A percentile compares a stretch with the other conserved stretches of the same genome.
Conservation (phyloP, 2,329 filamentous ascomycete species). For the Hymenoscyphus salicellus region DNA sequence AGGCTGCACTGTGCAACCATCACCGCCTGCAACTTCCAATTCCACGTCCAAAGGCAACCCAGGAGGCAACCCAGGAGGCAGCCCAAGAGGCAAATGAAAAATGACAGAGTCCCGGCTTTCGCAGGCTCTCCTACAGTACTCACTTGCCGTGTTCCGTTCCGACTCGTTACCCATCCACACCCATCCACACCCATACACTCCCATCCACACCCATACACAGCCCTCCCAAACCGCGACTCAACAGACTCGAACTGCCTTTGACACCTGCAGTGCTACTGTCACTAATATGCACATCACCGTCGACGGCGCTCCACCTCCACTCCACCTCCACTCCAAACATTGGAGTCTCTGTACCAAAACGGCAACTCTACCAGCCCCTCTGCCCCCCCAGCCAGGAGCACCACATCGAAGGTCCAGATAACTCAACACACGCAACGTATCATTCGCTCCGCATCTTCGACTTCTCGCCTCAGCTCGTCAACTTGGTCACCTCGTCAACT, state of each 20-base stretch:
- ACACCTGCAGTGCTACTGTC: neutral
- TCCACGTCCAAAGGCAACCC: neutral
- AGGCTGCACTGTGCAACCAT: neutral
- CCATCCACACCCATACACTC: no score
- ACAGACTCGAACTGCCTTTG: neutral
- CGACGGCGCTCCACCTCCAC: neutral
- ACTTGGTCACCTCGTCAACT: no score
- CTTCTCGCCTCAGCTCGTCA: neutral
- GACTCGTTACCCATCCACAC: neutral
- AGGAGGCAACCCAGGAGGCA: no score
- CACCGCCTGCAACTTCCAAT: neutral
- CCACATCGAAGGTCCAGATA: neutral
- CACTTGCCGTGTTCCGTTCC: conserved; percentile 2
- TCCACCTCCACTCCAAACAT: neutral
- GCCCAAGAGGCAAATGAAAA: no score
- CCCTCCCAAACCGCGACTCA: neutral
- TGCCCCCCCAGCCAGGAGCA: neutral
- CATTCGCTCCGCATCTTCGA: neutral
- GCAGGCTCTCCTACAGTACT: neutral
- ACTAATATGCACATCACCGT: neutral
- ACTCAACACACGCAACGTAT: neutral
- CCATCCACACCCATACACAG: neutral
- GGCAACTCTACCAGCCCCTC: conserved; percentile 13
- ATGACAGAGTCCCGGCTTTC: no score
- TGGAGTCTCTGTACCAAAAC: conserved; percentile 2